A percentile compares a stretch with the other conserved stretches of the same genome.
These are phyloP conservation scores for Limonium bicolor DNA, from an alignment of 148 eudicot species.

Conservation along the genomic window DNA sequence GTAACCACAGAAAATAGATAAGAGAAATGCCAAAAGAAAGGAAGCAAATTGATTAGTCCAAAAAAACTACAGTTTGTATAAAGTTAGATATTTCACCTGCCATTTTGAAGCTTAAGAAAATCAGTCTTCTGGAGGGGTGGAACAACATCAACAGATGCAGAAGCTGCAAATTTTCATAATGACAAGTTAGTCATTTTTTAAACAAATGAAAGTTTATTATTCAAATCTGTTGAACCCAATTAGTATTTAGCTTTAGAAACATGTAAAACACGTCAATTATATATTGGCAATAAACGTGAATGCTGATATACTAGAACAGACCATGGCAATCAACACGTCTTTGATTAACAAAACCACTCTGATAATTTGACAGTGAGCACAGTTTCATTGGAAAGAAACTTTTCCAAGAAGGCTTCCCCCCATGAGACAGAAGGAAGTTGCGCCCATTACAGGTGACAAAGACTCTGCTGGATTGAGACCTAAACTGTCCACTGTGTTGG, in stretches of 20 bases:
- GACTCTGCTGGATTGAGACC: constrained; percentile 42
- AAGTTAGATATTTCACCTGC: constrained; percentile 49
- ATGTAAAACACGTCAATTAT: no score
- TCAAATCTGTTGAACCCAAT: no score
- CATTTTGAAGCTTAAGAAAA: constrained; percentile 97
- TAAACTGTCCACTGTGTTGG: constrained; percentile 64
- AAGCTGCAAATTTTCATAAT: constrained; percentile 40
- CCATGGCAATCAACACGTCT: constrained; percentile 77
- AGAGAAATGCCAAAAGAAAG: no score
- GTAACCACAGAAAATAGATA: no score
- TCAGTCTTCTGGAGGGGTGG: constrained; percentile 42
- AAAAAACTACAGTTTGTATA: no score
- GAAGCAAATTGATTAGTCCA: no score
- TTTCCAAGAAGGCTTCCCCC: constrained; percentile 68
- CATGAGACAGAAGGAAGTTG: constrained; percentile 52
- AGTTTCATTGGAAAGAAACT: constrained; percentile 54
- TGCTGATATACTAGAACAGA: constrained; percentile 71
- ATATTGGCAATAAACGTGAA: no score
- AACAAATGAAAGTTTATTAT: not conserved
- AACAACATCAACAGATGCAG: constrained; percentile 32
- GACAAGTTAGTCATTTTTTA: not conserved
- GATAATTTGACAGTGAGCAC: constrained; percentile 34
- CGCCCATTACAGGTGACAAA: constrained; percentile 32
- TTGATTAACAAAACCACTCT: constrained; percentile 35
- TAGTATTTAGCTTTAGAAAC: no score